Evolutionary conservation across 495 filamentous ascomycete species (phyloP).

Genomic region (Daldinia loculata): DNA sequence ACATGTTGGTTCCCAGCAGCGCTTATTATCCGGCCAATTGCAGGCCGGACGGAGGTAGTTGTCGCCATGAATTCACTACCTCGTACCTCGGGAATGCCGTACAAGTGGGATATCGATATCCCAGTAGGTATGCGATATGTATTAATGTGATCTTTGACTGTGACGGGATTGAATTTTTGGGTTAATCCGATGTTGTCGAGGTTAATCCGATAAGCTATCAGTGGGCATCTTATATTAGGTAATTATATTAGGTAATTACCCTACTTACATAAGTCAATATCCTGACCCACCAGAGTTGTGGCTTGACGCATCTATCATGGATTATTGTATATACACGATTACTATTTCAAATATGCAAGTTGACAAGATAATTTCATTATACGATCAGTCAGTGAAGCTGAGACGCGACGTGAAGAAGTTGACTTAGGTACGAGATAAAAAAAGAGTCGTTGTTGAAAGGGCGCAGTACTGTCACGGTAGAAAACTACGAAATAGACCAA

Average conservation of each 20-base stretch:
- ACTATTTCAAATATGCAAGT: background rate
- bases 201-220: constrained; percentile 35
- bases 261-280: background rate
- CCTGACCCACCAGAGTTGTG: background rate
- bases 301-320: background rate
- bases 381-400: background rate
- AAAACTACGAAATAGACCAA: background rate
- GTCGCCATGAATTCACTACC: constrained; percentile 50
- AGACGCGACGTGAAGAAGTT: background rate
- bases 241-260: constrained; percentile 2
- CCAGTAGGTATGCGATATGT: constrained; percentile 10
- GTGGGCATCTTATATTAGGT: background rate
- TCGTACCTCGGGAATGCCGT: constrained; percentile 14
- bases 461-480: background rate
- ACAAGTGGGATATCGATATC: background rate
- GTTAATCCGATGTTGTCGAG: constrained; percentile 25
- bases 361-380: background rate
- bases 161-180: constrained; percentile 39
- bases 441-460: background rate
- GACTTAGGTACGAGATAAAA: background rate
- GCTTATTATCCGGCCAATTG: constrained; percentile 48
- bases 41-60: constrained; percentile 54
- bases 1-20: constrained; percentile 22
- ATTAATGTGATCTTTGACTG: constrained; percentile 8
- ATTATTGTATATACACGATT: background rate